Conservation (phyloP, 805 yeast genomes). For the Wickerhamiella siamensis region DNA sequence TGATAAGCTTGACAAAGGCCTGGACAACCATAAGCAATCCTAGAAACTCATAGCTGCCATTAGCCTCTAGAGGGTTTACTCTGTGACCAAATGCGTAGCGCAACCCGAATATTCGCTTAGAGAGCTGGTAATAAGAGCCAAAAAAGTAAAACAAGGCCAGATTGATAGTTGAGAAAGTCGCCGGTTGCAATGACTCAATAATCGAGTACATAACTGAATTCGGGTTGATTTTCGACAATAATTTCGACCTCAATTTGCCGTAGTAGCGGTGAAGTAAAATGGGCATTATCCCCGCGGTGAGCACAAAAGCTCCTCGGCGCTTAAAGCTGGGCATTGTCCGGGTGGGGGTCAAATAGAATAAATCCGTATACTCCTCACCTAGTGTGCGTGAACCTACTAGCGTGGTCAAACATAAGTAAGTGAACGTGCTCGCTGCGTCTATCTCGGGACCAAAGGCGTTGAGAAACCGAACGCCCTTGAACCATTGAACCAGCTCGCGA, state of each 20-base stretch:
- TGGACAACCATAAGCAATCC: conserved; percentile 31
- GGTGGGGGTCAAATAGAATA: conserved; percentile 19
- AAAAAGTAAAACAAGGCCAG: conserved; percentile 68
- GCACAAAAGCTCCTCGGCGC: conserved; percentile 43
- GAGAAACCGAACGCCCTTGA: conserved; percentile 41
- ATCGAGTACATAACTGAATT: conserved; percentile 3
- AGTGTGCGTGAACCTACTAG: conserved; percentile 62
- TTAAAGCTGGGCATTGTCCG: conserved; percentile 17
- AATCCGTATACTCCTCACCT: conserved; percentile 88
- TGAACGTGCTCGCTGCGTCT: conserved; percentile 38
- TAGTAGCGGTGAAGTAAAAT: conserved; percentile 25
- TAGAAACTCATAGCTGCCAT: conserved; percentile 51
- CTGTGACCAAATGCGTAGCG: conserved; percentile 41
- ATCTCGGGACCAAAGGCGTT: conserved; percentile 52
- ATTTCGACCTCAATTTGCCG: conserved; percentile 14
- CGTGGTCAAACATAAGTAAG: conserved; percentile 67
- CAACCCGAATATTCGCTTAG: conserved; percentile 65
- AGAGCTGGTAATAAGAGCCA: conserved; percentile 67
- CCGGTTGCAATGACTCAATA: conserved; percentile 13
- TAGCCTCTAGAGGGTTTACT: conserved; percentile 18
- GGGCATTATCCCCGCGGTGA: conserved; percentile 51
- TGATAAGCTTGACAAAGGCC: conserved; percentile 13
- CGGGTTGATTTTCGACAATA: conserved; percentile 4
- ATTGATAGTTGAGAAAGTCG: conserved; percentile 47
- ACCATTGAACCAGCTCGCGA: conserved; percentile 37